These are phyloP conservation scores for Glycine tomentella DNA, from an alignment of 306 rosid genomes.

Conservation along the genomic window DNA sequence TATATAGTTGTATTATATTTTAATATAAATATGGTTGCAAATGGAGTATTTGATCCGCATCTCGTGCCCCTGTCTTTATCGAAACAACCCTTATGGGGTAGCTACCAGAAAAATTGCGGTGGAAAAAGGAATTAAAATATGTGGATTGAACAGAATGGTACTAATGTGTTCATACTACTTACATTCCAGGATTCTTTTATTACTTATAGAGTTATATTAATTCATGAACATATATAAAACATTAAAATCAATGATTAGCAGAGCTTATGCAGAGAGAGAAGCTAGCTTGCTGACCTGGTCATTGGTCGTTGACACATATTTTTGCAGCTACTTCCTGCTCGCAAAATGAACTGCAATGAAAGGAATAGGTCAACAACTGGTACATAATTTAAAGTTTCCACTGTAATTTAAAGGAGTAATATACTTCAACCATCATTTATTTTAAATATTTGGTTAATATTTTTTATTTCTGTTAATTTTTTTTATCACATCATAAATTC, in stretches of 20 bases:
- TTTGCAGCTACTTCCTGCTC: neutral
- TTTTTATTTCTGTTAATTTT: too few relatives aligned
- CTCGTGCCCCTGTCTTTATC: slow-evolving; percentile 38
- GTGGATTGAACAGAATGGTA: neutral
- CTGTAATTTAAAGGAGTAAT: neutral
- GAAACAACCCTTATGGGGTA: slow-evolving; percentile 29
- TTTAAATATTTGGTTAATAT: too few relatives aligned
- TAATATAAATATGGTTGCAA: neutral
- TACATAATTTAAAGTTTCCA: too few relatives aligned
- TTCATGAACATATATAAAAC: slow-evolving; percentile 1
- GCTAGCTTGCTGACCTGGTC: slow-evolving; percentile 5
- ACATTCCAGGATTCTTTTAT: slow-evolving; percentile 3
- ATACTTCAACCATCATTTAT: too few relatives aligned
- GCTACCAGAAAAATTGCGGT: slow-evolving; percentile 23
- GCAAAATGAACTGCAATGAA: neutral
- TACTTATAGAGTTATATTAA: neutral
- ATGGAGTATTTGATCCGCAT: slow-evolving; percentile 38
- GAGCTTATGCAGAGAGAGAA: neutral
- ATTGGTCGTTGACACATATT: slow-evolving; percentile 26
- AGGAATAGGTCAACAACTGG: slow-evolving; percentile 9
- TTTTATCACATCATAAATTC: too few relatives aligned
- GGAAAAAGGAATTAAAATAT: slow-evolving; percentile 1
- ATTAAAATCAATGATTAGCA: slow-evolving; percentile 16
- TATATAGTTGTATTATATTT: neutral
- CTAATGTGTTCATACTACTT: slow-evolving; percentile 27